Evolutionary conservation across 129 eudicot genomes (phyloP).

Genomic region (Flaveria sonorensis): DNA sequence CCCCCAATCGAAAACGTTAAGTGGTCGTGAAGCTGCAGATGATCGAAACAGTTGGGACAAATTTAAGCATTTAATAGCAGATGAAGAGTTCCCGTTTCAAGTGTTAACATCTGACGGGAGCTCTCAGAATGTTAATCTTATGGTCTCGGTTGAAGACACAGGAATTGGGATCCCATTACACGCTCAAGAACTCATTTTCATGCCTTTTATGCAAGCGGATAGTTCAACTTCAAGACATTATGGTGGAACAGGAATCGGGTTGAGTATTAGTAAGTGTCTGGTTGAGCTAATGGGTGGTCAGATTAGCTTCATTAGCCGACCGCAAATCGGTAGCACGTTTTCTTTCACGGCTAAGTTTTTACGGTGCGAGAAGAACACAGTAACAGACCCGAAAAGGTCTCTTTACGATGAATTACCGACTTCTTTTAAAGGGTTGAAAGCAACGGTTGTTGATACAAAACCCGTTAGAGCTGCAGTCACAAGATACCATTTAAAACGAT

Average conservation of each 20-base stretch:
- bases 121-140: slow-evolving; percentile 49
- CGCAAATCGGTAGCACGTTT: slow-evolving; percentile 77
- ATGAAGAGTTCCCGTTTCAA: slow-evolving; percentile 45
- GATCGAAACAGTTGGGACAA: slow-evolving; percentile 66
- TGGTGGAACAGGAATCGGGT: slow-evolving; percentile 89
- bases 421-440: slow-evolving; percentile 63
- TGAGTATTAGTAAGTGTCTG: slow-evolving; percentile 82
- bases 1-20: slow-evolving; percentile 53
- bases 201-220: slow-evolving; percentile 88
- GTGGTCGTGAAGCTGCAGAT: slow-evolving; percentile 78
- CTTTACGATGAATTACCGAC: slow-evolving; percentile 50
- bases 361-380: slow-evolving; percentile 43
- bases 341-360: slow-evolving; percentile 61
- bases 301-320: slow-evolving; percentile 66
- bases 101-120: slow-evolving; percentile 31
- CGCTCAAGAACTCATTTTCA: slow-evolving; percentile 73
- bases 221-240: slow-evolving; percentile 83
- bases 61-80: slow-evolving; percentile 51
- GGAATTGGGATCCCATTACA: slow-evolving; percentile 82
- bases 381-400: slow-evolving; percentile 40
- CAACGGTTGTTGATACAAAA: slow-evolving; percentile 64
- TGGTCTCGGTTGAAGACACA: slow-evolving; percentile 82
- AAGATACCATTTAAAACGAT: slow-evolving; percentile 67
- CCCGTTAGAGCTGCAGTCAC: slow-evolving; percentile 73
- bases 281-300: slow-evolving; percentile 87